These are phyloP conservation scores for Paulownia fortunei DNA, from an alignment of 257 asterid genomes.

Conservation along the genomic window DNA sequence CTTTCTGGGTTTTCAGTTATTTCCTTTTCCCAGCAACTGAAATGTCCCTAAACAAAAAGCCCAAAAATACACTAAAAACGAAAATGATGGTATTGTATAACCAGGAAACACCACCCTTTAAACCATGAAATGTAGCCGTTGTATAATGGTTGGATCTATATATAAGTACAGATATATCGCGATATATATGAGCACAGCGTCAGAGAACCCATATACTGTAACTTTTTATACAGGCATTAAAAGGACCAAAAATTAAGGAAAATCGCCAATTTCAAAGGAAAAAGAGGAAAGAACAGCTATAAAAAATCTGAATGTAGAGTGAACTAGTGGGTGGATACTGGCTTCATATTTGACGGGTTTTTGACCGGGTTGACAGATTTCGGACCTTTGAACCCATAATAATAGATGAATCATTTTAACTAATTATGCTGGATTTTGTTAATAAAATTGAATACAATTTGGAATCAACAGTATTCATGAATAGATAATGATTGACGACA, in stretches of 20 bases:
- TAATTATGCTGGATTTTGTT: neutral
- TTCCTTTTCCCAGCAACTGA: conserved; percentile 23
- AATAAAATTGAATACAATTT: too few relatives aligned
- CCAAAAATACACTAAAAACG: neutral
- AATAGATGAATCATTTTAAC: too few relatives aligned
- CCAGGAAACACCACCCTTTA: neutral
- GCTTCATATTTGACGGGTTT: conserved; percentile 25
- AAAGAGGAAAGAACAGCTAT: conserved; percentile 21
- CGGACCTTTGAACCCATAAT: neutral
- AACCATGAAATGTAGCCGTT: conserved; percentile 44
- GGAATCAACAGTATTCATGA: too few relatives aligned
- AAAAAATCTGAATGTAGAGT: conserved; percentile 33
- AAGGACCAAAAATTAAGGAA: conserved; percentile 22
- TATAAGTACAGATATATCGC: neutral
- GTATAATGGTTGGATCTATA: conserved; percentile 18
- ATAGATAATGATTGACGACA: too few relatives aligned
- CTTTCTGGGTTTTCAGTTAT: neutral
- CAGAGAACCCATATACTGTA: conserved; percentile 40
- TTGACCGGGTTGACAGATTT: neutral
- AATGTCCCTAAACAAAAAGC: neutral
- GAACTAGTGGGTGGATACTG: conserved; percentile 36
- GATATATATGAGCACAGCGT: conserved; percentile 24
- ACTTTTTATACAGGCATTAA: conserved; percentile 34
- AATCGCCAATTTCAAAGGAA: conserved; percentile 19
- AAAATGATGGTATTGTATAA: neutral